Evolutionary conservation across 1,139 yeast genomes (phyloP).

Genomic region (Hyphopichia pseudoburtonii): DNA sequence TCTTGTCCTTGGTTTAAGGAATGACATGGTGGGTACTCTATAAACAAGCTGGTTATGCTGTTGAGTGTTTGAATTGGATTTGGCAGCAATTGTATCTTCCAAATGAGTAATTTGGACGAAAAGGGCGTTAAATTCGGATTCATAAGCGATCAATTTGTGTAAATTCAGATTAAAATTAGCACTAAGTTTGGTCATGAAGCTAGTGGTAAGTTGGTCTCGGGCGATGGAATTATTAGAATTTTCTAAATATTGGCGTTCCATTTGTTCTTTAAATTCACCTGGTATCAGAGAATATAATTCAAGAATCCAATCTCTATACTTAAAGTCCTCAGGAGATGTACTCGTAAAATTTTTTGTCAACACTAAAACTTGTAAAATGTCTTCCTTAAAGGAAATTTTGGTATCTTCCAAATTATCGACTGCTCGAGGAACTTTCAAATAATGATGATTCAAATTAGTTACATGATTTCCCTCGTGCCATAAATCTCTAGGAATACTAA

Average conservation of each 20-base stretch:
- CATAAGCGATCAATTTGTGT: conserved; percentile 41
- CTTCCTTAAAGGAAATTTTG: conserved; percentile 61
- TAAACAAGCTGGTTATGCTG: conserved; percentile 33
- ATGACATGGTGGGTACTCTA: conserved; percentile 21
- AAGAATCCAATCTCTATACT: conserved; percentile 44
- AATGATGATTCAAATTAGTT: conserved; percentile 42
- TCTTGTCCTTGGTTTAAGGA: conserved; percentile 20
- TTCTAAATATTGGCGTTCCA: conserved; percentile 32
- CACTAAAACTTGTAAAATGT: conserved; percentile 59
- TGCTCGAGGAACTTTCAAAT: conserved; percentile 55
- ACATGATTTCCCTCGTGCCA: conserved; percentile 51
- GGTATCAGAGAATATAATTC: conserved; percentile 34
- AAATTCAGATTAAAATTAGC: conserved; percentile 37
- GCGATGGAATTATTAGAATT: conserved; percentile 20
- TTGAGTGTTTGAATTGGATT: conserved; percentile 16
- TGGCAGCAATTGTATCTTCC: conserved; percentile 44
- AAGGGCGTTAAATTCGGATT: conserved; percentile 40
- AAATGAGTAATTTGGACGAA: conserved; percentile 33
- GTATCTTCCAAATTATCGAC: conserved; percentile 69
- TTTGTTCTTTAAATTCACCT: conserved; percentile 31
- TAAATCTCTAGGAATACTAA: conserved; percentile 59
- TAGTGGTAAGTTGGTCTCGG: conserved; percentile 36
- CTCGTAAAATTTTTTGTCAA: conserved; percentile 39
- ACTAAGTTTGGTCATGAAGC: conserved; percentile 35
- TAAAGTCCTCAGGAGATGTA: conserved; percentile 29